Evolutionary conservation across 2,329 filamentous ascomycete genomes (phyloP).

Genomic region (Dactylellina parvicollis): DNA sequence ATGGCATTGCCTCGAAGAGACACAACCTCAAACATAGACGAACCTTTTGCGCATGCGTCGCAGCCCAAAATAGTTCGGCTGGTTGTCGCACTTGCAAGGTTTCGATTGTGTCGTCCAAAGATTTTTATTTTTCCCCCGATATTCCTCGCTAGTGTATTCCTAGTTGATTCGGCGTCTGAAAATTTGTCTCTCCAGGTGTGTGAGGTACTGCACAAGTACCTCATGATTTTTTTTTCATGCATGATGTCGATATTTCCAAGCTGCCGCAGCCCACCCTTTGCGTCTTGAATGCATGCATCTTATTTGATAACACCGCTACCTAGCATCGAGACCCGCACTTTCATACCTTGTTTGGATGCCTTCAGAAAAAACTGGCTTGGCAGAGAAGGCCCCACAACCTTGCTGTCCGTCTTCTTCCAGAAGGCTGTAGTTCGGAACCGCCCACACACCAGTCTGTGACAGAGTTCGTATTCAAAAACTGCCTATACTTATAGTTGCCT

Average conservation of each 20-base stretch:
- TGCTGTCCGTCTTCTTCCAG: constrained; percentile 43
- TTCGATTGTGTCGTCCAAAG: constrained; percentile 8
- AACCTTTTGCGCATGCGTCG: constrained; percentile 35
- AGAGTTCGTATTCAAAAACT: constrained; percentile 23
- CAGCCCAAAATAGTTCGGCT: constrained; percentile 28
- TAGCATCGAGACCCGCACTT: constrained; percentile 27
- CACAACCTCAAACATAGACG: constrained; percentile 14
- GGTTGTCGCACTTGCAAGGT: neutral
- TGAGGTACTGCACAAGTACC: constrained; percentile 33
- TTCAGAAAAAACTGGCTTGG: constrained; percentile 40
- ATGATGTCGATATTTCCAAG: constrained; percentile 28
- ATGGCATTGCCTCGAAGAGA: constrained; percentile 3
- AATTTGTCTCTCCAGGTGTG: constrained; percentile 11
- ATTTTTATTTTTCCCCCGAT: neutral
- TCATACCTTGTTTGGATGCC: constrained; percentile 42
- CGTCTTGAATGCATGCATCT: constrained; percentile 18
- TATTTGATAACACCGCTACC: constrained; percentile 44
- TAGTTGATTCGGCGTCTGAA: constrained; percentile 26
- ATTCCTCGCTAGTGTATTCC: constrained; percentile 8
- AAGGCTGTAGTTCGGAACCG: constrained; percentile 38
- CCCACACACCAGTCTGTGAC: constrained; percentile 21
- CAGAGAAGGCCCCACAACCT: constrained; percentile 1
- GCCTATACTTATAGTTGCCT: constrained; percentile 39
- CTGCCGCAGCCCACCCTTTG: constrained; percentile 1
- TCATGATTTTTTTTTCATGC: constrained; percentile 31